A percentile compares a stretch with the other conserved stretches of the same genome.
These are phyloP conservation scores for Pyrenochaeta sp. DNA, from an alignment of 2,329 filamentous ascomycete genomes.

Conservation along the genomic window DNA sequence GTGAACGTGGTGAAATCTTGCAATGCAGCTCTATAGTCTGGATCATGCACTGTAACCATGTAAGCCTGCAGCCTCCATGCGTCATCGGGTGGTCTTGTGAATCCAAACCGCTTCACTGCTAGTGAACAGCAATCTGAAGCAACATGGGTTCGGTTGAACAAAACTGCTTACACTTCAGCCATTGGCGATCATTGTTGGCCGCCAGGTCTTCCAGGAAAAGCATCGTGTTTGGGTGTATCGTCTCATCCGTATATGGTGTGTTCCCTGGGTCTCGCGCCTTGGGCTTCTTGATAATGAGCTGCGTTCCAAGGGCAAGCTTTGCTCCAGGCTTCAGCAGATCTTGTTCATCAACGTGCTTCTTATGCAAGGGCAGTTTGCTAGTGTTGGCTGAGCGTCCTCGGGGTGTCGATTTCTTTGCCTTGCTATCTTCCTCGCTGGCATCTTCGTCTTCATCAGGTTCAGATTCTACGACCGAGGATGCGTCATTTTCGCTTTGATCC, in stretches of 20 bases:
- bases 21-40: conserved; percentile 77
- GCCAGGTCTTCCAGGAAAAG: conserved; percentile 66
- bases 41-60: conserved; percentile 70
- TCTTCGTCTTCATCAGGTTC: conserved; percentile 43
- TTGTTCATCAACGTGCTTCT: conserved; percentile 48
- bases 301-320: conserved; percentile 65
- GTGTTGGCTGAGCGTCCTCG: conserved; percentile 27
- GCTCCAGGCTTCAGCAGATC: conserved; percentile 66
- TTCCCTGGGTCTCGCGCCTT: conserved; percentile 67
- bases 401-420: conserved; percentile 33
- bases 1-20: conserved; percentile 85
- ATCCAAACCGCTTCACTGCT: background rate
- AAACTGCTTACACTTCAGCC: conserved; percentile 65
- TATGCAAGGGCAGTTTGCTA: conserved; percentile 29
- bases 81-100: background rate
- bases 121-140: background rate
- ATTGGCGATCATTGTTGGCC: conserved; percentile 67
- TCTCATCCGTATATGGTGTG: conserved; percentile 64
- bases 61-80: conserved; percentile 17
- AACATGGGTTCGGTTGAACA: background rate
- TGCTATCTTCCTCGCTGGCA: conserved; percentile 36
- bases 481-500: conserved; percentile 43
- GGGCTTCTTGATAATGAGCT: conserved; percentile 68
- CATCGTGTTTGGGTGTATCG: conserved; percentile 69
- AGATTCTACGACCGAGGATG: too few species aligned